Conservation (phyloP, 148 eudicot species). For the Fallopia convolvulus region DNA sequence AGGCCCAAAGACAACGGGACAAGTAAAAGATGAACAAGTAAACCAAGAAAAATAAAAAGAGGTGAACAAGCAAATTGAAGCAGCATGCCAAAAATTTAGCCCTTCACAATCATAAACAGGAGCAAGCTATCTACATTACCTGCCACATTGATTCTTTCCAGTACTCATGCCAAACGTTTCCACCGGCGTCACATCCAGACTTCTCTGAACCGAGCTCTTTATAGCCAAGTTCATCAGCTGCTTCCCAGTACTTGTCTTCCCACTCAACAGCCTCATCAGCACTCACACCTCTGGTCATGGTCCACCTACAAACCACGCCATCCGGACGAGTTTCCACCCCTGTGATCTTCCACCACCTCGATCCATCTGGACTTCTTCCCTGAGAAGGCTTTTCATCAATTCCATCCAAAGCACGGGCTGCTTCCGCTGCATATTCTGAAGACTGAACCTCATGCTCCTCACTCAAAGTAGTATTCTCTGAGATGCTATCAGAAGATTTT, state of each 20-base stretch:
- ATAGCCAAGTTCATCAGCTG: constrained; percentile 57
- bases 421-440: constrained; percentile 72
- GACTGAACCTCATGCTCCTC: constrained; percentile 45
- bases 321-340: constrained; percentile 66
- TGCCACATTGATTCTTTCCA: constrained; percentile 91
- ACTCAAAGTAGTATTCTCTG: constrained; percentile 22
- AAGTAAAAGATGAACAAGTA: too few relatives aligned
- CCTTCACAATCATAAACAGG: background rate
- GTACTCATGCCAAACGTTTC: constrained; percentile 83
- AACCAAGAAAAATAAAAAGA: too few relatives aligned
- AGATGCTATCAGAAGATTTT: constrained; percentile 21
- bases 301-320: constrained; percentile 81
- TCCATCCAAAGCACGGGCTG: constrained; percentile 52
- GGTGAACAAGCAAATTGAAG: background rate
- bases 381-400: constrained; percentile 27
- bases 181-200: constrained; percentile 82
- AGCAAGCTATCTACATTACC: constrained; percentile 26
- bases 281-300: constrained; percentile 68
- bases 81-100: background rate
- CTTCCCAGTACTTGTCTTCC: constrained; percentile 97
- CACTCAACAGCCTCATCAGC: constrained; percentile 73
- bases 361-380: constrained; percentile 60
- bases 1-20: too few relatives aligned
- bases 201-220: constrained; percentile 92
- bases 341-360: constrained; percentile 86